Base-by-base conservation (phyloP, 2,329 filamentous ascomycete genomes). In the Ilyonectria mors-panacis region DNA sequence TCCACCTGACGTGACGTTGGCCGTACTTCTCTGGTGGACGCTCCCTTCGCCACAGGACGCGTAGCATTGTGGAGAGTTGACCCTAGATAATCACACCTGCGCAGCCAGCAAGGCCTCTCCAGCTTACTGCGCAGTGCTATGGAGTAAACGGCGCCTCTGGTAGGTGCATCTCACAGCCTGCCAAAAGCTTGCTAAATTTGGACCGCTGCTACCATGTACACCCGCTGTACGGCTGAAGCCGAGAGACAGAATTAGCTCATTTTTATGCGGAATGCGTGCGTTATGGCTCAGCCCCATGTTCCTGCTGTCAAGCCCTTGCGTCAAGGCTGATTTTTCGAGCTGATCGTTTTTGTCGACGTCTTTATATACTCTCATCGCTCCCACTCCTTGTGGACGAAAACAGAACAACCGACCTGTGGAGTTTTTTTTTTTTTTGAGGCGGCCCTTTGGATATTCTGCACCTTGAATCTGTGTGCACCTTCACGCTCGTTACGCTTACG, bases 281-380 rank as follows among this genome's bases (percentile, higher is more conserved):
- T 35, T 35, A 15, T 53, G 5, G 28, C 48, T 21, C 48, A 53
- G 48, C 48, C 48, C 30, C 48, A 10, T 53, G 9, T 53, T 53
- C 28, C 15, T 23, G 3, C 28, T 19, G 8, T 30, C 17, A 12
- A 35, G 12, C 28, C 17, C 48, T 12, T n/a, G 7, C 8, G n/a
- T 33, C 9, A 15, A 19, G 37, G 48, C 12, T 21, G 28, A 12
- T 12, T 19, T n/a, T 10, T 33, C 17, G 4, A 6, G 13, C 48
- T 35, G n/a, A 35, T 37, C 5, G 17, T 19, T 21, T 21, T 30
- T 8, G 2, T 23, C 9, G 10, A 13, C 4, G 50, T 4, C 9
- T 21, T 53, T 53, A 37, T 53, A 37, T 53, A 53, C 6, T 8
- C 5, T 3, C 50, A 35, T 15, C 28, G n/a, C 30, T 23, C 28